Percentiles rank a stretch among this genome's conserved stretches.
These are phyloP conservation scores for Toxicodendron radicans DNA, from an alignment of 345 rosid genomes.

Conservation along the genomic window DNA sequence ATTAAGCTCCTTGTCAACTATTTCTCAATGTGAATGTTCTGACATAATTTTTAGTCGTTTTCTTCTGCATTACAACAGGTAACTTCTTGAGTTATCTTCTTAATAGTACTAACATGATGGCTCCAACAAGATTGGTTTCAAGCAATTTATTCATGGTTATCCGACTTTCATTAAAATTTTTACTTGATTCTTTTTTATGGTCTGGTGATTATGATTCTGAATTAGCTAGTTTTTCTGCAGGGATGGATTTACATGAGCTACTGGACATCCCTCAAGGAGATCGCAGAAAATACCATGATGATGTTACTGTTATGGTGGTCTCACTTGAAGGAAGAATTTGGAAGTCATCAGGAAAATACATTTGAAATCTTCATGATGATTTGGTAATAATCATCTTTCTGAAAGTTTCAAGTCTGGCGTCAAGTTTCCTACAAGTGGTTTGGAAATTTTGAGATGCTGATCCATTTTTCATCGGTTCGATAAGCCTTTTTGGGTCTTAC, in stretches of 20 bases:
- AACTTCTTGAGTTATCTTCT: neutral
- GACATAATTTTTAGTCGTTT: neutral
- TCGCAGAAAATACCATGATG: conserved; percentile 93
- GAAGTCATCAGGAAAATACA: conserved; percentile 97
- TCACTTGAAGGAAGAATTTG: conserved; percentile 97
- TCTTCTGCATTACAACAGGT: neutral
- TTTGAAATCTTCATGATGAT: conserved; percentile 34
- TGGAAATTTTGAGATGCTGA: conserved; percentile 9
- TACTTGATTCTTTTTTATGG: neutral
- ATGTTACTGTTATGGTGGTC: conserved; percentile 92
- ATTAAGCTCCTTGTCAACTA: neutral
- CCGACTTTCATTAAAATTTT: conserved; percentile 8
- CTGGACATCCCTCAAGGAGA: conserved; percentile 98
- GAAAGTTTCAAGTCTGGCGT: conserved; percentile 9
- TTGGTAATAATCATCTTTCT: conserved; percentile 5
- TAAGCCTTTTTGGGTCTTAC: conserved; percentile 13
- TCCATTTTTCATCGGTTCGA: conserved; percentile 41
- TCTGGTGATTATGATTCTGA: neutral
- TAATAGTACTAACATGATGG: neutral
- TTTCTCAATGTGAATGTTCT: neutral
- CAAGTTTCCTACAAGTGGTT: conserved; percentile 16
- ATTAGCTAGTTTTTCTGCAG: conserved; percentile 34
- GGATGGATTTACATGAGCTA: conserved; percentile 88
- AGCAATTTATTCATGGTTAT: neutral
- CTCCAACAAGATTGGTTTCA: neutral